Conservation (phyloP, 2,329 filamentous ascomycete species). For the Mycosphaerella arachidis region DNA sequence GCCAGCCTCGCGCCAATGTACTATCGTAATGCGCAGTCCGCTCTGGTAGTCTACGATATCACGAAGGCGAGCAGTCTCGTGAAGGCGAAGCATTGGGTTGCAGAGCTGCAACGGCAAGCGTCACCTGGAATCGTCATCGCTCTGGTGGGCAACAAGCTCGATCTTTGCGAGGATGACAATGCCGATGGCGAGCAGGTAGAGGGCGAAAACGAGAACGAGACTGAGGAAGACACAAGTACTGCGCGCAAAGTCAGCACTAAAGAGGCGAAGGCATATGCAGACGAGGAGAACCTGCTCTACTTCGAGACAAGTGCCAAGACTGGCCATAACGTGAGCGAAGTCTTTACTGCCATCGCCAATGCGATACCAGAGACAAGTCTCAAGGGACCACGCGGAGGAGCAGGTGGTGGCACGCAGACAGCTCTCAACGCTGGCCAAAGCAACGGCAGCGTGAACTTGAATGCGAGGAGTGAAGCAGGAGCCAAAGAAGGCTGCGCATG, state of each 20-base stretch:
- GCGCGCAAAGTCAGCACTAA: constrained; percentile 85
- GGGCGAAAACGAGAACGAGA: constrained; percentile 39
- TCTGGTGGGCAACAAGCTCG: constrained; percentile 93
- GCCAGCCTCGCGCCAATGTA: constrained; percentile 97
- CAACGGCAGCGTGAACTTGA: constrained; percentile 74
- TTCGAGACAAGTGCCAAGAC: constrained; percentile 99
- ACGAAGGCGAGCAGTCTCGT: constrained; percentile 92
- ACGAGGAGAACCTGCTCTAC: constrained; percentile 90
- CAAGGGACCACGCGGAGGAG: constrained; percentile 77
- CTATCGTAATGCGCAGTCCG: constrained; percentile 97
- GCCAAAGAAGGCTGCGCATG: constrained; percentile 91
- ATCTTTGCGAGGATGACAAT: constrained; percentile 60
- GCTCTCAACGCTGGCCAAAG: constrained; percentile 54
- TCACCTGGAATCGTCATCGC: constrained; percentile 96
- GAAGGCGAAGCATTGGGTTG: constrained; percentile 98
- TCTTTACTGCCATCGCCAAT: constrained; percentile 97
- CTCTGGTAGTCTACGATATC: constrained; percentile 96
- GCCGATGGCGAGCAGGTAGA: constrained; percentile 49
- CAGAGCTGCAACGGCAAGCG: constrained; percentile 92
- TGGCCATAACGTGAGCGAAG: constrained; percentile 86
- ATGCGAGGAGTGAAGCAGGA: constrained; percentile 62
- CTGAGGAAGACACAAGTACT: constrained; percentile 50
- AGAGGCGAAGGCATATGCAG: constrained; percentile 87
- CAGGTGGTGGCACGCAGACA: constrained; percentile 52
- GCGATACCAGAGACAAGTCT: constrained; percentile 95